These are phyloP conservation scores for Saururus chinensis DNA, from an alignment of 164 flowering plant species.

Conservation along the genomic window DNA sequence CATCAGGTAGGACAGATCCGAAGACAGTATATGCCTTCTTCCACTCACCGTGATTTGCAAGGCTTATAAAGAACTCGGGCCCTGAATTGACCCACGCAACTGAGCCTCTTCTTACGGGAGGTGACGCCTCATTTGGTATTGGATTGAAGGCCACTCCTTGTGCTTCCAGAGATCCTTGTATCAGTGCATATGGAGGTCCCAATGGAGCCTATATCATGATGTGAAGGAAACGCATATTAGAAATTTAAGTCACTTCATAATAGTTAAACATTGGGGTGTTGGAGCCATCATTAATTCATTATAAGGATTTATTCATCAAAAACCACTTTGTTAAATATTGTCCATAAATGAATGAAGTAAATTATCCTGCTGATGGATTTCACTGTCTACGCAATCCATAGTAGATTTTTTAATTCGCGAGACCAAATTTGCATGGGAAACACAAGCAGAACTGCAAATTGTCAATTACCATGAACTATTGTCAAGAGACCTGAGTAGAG, in stretches of 20 bases:
- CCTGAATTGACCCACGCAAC: conserved; percentile 93
- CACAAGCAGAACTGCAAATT: too few species aligned
- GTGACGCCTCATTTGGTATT: conserved; percentile 65
- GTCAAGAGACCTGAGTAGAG: not conserved
- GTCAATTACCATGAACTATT: too few species aligned
- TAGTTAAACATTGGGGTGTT: too few species aligned
- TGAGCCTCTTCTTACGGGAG: conserved; percentile 61
- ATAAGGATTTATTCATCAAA: too few species aligned
- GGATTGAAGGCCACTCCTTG: conserved; percentile 40
- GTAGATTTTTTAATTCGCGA: too few species aligned
- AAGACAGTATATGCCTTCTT: conserved; percentile 64
- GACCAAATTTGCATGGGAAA: too few species aligned
- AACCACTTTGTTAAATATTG: too few species aligned
- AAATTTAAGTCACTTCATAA: too few species aligned
- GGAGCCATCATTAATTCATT: too few species aligned
- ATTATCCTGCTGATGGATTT: too few species aligned
- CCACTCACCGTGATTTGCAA: conserved; percentile 86
- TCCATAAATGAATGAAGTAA: too few species aligned
- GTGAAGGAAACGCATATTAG: not conserved
- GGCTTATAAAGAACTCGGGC: conserved; percentile 92
- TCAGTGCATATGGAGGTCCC: conserved; percentile 90
- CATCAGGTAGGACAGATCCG: conserved; percentile 77
- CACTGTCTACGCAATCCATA: too few species aligned
- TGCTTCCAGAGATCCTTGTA: conserved; percentile 88
- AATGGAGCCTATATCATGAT: conserved; percentile 43